Base-by-base conservation (phyloP, 2,329 filamentous ascomycete species). In the Colletotrichum cuscutae region DNA sequence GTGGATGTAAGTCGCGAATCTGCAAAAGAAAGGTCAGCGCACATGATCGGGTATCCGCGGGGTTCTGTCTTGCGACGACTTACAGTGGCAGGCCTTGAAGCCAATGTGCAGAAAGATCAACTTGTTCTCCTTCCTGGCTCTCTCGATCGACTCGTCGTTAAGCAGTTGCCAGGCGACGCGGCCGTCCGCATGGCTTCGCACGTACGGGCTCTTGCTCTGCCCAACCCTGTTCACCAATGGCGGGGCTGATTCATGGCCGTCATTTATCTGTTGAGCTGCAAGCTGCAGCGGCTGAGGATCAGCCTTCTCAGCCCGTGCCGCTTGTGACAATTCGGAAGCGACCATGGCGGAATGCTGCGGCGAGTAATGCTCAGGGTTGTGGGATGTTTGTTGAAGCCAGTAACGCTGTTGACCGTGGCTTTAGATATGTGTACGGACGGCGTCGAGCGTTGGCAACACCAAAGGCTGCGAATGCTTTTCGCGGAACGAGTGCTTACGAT, bases 81-180 rank as follows among this genome's bases (percentile, higher is more conserved):
- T 84, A 97, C 97, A 97, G 85, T 98, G 96, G 81, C 97, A 98
- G 54, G 97, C 95, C 24, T 93, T 93, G 85, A 98, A 99, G 61
- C 97, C 97, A 79, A 98, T 95, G 81, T 96, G 97, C 74, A 98
- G 86, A 80, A 98, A 98, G 72, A 99, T 92, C 71, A 98, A 87
- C 79, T 95, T 94, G 82, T 98, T 97, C 77, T 95, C 91, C 77
- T 87, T 90, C 81, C 90, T 93, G 19, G 97, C 96, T 60, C 95
- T 87, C 75, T 89, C 89, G 66, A 98, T 87, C 19, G 94, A 91
- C 78, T 95, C 92, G 26, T 92, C 88, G 76, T 93, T 93, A 87
- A 97, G 94, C 72, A 94, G 86, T 86, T 99, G 97, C 97, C 97
- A 99, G 77, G 92, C 91, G 49, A 98, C 95, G 1, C 92, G 91